Evolutionary conservation across 441 rosid species (phyloP), one percentile per base, ranked within the genome.

Genomic region (Capsella rubella): DNA sequence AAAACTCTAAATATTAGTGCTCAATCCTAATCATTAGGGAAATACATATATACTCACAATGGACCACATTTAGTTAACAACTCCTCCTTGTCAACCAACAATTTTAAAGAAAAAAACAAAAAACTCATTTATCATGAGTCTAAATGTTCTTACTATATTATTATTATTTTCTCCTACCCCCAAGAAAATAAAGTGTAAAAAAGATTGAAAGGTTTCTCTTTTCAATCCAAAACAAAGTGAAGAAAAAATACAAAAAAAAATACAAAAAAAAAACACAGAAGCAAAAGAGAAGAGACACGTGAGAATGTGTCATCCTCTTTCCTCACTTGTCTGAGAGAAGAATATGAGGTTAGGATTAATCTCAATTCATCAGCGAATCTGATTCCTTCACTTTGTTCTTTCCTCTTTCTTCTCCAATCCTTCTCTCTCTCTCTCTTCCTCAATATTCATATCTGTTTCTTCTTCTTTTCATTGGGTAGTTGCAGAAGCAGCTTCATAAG

Each of bases 291-390:
- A 53, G 58, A 75, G 56, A 62, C 75, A 69, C 66, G 75, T 69
- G 67, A 55, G 35, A 32, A 60, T 51, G 50, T 25, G 10, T 43
- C n/a, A 21, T 21, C 25, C 25, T 21, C n/a, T 6, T 43, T 74
- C 29, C 62, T 4, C 15, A 42, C 57, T 67, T 68, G 35, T 62
- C 62, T 46, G 37, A 21, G 25, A 21, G 25, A 54, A 55, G 79
- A 76, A 76, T 76, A 62, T 69, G 75, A 70, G 79, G 75, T 69
- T 76, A 58, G 69, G 51, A 71, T 61, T 71, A 58, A 71, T 50
- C 73, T 65, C 29, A 71, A 43, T 64, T 59, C 73, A 71, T 59
- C 80, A 65, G 8, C 66, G 80, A 66, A 77, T 71, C 80, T 58
- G 67, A 77, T 77, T 65, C 79, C 66, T 7, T 29, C 66, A 47